These are phyloP conservation scores for Quercus lobata DNA, from an alignment of 331 rosid species.

Conservation along the genomic window DNA sequence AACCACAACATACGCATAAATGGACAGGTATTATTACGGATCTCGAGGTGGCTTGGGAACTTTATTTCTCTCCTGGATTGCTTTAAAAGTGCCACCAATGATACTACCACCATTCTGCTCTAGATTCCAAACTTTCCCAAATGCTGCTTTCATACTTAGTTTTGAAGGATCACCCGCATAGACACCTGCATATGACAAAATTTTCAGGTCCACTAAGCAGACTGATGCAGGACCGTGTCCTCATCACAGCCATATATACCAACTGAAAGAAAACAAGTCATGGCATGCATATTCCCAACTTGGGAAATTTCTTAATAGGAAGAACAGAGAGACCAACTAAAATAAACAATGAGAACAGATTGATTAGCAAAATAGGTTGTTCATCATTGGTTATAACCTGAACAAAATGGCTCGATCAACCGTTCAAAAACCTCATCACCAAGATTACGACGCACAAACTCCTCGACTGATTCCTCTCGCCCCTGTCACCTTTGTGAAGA, in stretches of 20 bases:
- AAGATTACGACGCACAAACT: conserved; percentile 92
- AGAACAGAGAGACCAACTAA: neutral
- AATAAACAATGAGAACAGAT: conserved; percentile 10
- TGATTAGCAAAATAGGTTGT: neutral
- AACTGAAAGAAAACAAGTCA: neutral
- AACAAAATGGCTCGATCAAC: conserved; percentile 97
- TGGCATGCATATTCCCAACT: neutral
- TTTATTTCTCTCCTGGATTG: conserved; percentile 72
- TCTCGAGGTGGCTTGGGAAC: conserved; percentile 73
- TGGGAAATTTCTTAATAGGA: neutral
- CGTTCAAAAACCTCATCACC: conserved; percentile 98
- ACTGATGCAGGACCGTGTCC: too few relatives aligned
- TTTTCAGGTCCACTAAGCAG: neutral
- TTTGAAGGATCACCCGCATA: conserved; percentile 70
- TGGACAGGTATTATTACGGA: conserved; percentile 50
- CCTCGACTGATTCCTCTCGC: conserved; percentile 93
- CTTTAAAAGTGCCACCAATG: conserved; percentile 68
- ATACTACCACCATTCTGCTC: conserved; percentile 60
- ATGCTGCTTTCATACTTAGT: conserved; percentile 64
- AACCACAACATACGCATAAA: conserved; percentile 19
- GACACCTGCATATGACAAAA: conserved; percentile 35
- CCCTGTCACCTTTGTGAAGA: conserved; percentile 94
- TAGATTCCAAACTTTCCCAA: conserved; percentile 57
- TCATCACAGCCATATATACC: neutral
- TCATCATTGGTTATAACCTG: conserved; percentile 44